Conservation (phyloP, 345 rosid species). For the Acer negundo region DNA sequence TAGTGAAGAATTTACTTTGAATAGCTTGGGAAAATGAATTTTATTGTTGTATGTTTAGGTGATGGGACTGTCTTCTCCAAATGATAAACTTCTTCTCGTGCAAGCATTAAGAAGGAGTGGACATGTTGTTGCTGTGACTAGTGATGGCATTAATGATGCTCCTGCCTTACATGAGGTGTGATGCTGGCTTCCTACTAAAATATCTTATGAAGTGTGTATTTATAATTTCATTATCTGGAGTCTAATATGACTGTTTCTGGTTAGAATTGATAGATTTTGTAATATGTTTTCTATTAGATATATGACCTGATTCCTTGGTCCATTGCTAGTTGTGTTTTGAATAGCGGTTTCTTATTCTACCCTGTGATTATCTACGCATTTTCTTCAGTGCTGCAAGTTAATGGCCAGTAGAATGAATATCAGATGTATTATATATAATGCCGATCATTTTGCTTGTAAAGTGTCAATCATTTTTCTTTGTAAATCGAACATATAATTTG, state of each 20-base stretch:
- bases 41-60: constrained; percentile 48
- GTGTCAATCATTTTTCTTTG: background rate
- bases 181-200: constrained; percentile 1
- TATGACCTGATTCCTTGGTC: background rate
- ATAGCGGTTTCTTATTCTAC: background rate
- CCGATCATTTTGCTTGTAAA: background rate
- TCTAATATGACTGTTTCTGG: background rate
- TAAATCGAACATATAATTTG: background rate
- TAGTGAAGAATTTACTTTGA: constrained; percentile 1
- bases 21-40: constrained; percentile 7
- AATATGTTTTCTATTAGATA: background rate
- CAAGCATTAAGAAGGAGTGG: constrained; percentile 75
- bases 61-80: constrained; percentile 93
- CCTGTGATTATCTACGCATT: background rate
- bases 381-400: background rate
- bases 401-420: background rate
- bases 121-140: constrained; percentile 89
- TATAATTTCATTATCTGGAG: background rate
- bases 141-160: constrained; percentile 93
- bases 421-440: background rate
- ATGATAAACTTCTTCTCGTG: constrained; percentile 84
- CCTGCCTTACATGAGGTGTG: constrained; percentile 89
- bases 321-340: background rate
- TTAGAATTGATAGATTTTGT: background rate
- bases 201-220: background rate